These are phyloP conservation scores for Choanephora cucurbitarum DNA, from an alignment of 371 early-diverging fungal species.

Conservation along the genomic window DNA sequence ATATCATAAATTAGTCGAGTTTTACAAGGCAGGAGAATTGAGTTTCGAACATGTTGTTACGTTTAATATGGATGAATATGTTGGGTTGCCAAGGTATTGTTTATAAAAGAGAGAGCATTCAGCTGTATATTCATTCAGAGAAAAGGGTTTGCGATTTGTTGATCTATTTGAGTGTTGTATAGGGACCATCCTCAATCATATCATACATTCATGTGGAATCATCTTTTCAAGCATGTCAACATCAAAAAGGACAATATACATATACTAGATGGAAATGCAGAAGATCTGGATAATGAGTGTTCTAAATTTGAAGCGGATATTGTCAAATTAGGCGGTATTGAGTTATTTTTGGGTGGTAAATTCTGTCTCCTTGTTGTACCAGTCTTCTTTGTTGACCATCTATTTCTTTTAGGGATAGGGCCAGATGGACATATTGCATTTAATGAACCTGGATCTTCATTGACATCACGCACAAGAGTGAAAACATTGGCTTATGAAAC, in stretches of 20 bases:
- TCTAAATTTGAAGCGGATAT: conserved; percentile 63
- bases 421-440: conserved; percentile 89
- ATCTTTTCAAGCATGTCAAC: conserved; percentile 67
- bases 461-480: conserved; percentile 82
- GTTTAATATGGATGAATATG: conserved; percentile 66
- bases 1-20: conserved; percentile 59
- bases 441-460: conserved; percentile 90
- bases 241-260: conserved; percentile 60
- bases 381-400: too few relatives aligned
- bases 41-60: conserved; percentile 58
- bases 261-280: conserved; percentile 67
- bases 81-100: conserved; percentile 47
- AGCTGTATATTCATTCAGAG: neutral
- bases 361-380: too few relatives aligned
- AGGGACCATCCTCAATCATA: conserved; percentile 66
- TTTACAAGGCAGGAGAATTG: conserved; percentile 51
- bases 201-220: conserved; percentile 66
- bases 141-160: neutral
- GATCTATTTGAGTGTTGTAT: neutral
- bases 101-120: neutral
- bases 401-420: conserved; percentile 18
- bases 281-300: conserved; percentile 64
- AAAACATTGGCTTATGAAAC: conserved; percentile 92
- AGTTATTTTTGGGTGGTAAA: conserved; percentile 55
- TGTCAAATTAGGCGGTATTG: conserved; percentile 60